Evolutionary conservation across 768 basidiomycete genomes (phyloP).

Genomic region (Calocybe gangraenosa): DNA sequence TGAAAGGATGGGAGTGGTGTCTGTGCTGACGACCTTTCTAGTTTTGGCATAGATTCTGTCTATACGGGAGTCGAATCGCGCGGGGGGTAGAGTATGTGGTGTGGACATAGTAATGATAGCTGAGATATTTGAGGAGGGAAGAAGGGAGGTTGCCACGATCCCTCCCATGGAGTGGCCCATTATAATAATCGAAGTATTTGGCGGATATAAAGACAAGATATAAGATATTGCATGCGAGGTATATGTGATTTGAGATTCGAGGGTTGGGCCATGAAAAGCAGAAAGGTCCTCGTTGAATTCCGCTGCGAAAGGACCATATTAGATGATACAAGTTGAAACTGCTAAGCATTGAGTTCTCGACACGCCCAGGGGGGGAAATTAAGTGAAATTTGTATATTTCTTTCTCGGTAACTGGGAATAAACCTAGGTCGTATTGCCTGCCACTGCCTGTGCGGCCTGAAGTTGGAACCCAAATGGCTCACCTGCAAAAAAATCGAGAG

Average conservation of each 20-base stretch:
- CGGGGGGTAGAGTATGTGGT: slow-evolving; percentile 85
- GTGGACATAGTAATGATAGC: slow-evolving; percentile 95
- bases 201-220: slow-evolving; percentile 74
- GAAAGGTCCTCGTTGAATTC: slow-evolving; percentile 98
- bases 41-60: slow-evolving; percentile 65
- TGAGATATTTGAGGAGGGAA: slow-evolving; percentile 63
- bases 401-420: no score
- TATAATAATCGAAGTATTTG: slow-evolving; percentile 61
- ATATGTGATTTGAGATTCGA: slow-evolving; percentile 79
- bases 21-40: slow-evolving; percentile 31
- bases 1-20: slow-evolving; percentile 70
- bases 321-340: neutral
- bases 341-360: no score
- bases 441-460: no score
- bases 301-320: slow-evolving; percentile 41
- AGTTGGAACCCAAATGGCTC: slow-evolving; percentile 16
- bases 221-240: slow-evolving; percentile 66
- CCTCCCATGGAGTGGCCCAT: slow-evolving; percentile 99
- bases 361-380: no score
- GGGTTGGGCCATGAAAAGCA: slow-evolving; percentile 88
- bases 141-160: slow-evolving; percentile 76
- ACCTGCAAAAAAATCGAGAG: slow-evolving; percentile 88
- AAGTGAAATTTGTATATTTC: no score
- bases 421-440: no score
- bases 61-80: slow-evolving; percentile 78